Conservation (phyloP, 805 yeast genomes). For the Blastobotrys peoriensis region DNA sequence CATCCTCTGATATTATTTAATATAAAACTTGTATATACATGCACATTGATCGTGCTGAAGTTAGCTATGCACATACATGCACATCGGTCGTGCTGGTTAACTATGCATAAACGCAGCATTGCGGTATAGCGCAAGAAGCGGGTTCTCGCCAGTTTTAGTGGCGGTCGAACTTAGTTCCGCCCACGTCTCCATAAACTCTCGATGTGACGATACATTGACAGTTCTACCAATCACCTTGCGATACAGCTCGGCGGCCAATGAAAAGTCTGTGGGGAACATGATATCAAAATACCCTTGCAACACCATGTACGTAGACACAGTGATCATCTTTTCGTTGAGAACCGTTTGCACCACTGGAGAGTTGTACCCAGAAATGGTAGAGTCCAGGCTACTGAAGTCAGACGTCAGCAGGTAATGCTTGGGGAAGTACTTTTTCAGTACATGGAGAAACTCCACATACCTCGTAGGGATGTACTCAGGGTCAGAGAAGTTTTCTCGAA, state of each 20-base stretch:
- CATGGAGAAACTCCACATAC: constrained; percentile 55
- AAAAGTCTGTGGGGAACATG: constrained; percentile 79
- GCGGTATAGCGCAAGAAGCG: constrained; percentile 69
- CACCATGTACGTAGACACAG: constrained; percentile 70
- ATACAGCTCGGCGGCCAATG: constrained; percentile 55
- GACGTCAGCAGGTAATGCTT: constrained; percentile 68
- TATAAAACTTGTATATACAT: too few species aligned
- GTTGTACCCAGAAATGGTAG: constrained; percentile 47
- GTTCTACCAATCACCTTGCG: constrained; percentile 55
- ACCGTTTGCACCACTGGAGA: constrained; percentile 80
- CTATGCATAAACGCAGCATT: constrained; percentile 56
- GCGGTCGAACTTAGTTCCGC: constrained; percentile 62
- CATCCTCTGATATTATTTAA: too few species aligned
- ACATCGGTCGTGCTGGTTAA: too few species aligned
- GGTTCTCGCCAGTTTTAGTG: constrained; percentile 75
- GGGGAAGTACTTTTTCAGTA: constrained; percentile 61
- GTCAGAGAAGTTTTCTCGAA: constrained; percentile 58
- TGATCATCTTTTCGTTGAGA: constrained; percentile 58
- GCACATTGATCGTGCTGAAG: too few species aligned
- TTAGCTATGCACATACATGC: too few species aligned
- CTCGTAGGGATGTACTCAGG: constrained; percentile 83
- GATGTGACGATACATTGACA: constrained; percentile 50
- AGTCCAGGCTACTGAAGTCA: constrained; percentile 50
- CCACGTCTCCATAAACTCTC: constrained; percentile 63
- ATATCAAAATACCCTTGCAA: constrained; percentile 82